phyloP scores from a whole-genome alignment of 1,284 basidiomycete genomes.

The Phylloboletellus chloephorus region DNA sequence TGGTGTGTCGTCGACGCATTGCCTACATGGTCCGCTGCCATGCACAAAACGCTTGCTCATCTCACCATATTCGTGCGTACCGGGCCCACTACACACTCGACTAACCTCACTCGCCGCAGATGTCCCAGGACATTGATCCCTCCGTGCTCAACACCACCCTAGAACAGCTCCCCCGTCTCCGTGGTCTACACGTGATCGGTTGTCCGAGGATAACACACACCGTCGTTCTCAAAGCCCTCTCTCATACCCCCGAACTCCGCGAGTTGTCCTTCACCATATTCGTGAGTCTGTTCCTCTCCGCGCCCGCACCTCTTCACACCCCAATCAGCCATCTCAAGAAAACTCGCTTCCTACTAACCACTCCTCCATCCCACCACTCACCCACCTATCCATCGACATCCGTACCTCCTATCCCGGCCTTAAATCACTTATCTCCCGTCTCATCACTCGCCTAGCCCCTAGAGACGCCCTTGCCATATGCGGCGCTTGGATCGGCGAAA shows the following conservation, averaged over 20 bases:
- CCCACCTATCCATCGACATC: conserved; percentile 51
- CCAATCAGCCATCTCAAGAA: conserved; percentile 23
- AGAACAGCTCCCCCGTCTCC: conserved; percentile 44
- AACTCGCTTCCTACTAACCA: conserved; percentile 29
- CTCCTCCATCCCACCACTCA: conserved; percentile 38
- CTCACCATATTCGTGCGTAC: conserved; percentile 54
- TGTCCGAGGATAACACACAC: conserved; percentile 53
- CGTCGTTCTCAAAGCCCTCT: conserved; percentile 41
- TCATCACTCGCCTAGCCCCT: conserved; percentile 19
- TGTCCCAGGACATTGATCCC: conserved; percentile 49
- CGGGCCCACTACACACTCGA: no score
- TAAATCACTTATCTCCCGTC: conserved; percentile 12
- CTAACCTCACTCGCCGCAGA: conserved; percentile 35
- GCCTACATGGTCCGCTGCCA: conserved; percentile 46
- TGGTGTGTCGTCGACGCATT: conserved; percentile 55
- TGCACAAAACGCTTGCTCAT: conserved; percentile 41
- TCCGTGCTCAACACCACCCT: conserved; percentile 45
- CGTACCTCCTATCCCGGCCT: conserved; percentile 28
- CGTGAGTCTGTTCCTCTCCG: conserved; percentile 33
- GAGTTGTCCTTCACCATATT: conserved; percentile 54
- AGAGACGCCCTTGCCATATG: conserved; percentile 24
- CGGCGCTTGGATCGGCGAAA: conserved; percentile 28
- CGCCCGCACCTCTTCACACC: conserved; percentile 26
- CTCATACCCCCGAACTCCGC: conserved; percentile 48
- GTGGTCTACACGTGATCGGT: conserved; percentile 52